phyloP scores from a whole-genome alignment of 2,329 filamentous ascomycete genomes.

The Elsinoe fawcettii region DNA sequence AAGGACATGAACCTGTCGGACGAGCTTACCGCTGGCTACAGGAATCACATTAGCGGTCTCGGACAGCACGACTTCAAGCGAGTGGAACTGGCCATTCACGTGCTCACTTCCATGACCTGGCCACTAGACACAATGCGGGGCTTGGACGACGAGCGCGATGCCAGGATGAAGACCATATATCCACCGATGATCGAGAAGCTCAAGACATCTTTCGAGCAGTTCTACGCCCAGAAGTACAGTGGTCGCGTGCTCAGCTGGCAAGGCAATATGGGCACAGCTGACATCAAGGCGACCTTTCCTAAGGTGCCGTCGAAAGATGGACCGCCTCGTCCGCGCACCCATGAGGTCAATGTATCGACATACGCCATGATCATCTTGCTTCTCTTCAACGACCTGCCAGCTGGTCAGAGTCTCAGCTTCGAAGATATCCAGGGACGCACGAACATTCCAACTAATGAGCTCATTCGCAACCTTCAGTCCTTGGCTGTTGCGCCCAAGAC shows the following conservation, averaged over 20 bases:
- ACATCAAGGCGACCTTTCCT: conserved; percentile 73
- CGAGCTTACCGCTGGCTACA: conserved; percentile 72
- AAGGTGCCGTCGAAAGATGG: conserved; percentile 63
- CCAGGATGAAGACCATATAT: conserved; percentile 56
- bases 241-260: conserved; percentile 85
- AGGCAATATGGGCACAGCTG: conserved; percentile 68
- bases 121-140: conserved; percentile 77
- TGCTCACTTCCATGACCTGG: conserved; percentile 93
- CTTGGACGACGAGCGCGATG: conserved; percentile 41
- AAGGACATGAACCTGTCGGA: conserved; percentile 86
- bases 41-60: conserved; percentile 55
- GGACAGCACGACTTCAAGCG: conserved; percentile 52
- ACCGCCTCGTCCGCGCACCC: conserved; percentile 59
- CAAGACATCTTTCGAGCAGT: conserved; percentile 79
- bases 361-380: conserved; percentile 85
- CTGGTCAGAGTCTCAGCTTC: conserved; percentile 46
- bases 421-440: conserved; percentile 80
- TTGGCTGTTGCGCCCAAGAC: conserved; percentile 78
- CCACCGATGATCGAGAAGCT: conserved; percentile 66
- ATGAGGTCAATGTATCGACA: conserved; percentile 87
- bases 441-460: conserved; percentile 65
- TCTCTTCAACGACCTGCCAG: conserved; percentile 72
- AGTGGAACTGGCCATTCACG: conserved; percentile 73
- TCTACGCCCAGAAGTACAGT: conserved; percentile 79
- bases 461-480: conserved; percentile 71